Conservation (phyloP, 176 grass and related monocot genomes). For the Carex cristatella region DNA sequence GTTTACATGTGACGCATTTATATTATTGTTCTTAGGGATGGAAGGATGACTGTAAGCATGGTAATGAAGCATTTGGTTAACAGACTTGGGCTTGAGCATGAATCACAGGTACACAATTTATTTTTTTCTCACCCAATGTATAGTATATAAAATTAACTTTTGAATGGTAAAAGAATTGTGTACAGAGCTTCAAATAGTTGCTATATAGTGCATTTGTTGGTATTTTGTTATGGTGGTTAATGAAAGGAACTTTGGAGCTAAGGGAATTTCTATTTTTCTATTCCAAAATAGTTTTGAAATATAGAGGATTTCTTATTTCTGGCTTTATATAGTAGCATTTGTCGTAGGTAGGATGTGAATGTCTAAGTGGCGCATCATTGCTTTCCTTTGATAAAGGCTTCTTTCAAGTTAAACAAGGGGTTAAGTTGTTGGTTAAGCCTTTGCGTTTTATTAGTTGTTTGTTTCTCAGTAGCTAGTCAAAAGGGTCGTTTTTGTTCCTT, state of each 20-base stretch:
- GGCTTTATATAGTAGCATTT: constrained; percentile 27
- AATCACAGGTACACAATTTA: constrained; percentile 33
- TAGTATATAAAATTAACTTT: not conserved
- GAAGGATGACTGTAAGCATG: constrained; percentile 32
- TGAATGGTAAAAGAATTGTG: not conserved
- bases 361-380: constrained; percentile 43
- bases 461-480: not conserved
- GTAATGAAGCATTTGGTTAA: constrained; percentile 40
- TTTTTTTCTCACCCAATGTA: not conserved
- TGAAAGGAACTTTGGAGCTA: constrained; percentile 43
- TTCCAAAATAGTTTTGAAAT: not conserved
- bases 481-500: constrained; percentile 10
- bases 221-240: constrained; percentile 21
- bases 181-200: not conserved
- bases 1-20: constrained; percentile 13
- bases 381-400: constrained; percentile 33
- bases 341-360: constrained; percentile 33
- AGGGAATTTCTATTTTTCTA: not conserved
- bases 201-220: constrained; percentile 2
- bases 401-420: constrained; percentile 4
- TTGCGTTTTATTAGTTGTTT: not conserved
- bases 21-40: constrained; percentile 21
- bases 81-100: constrained; percentile 36
- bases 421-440: constrained; percentile 20
- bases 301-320: constrained; percentile 10